Evolutionary conservation across 768 basidiomycete species (phyloP).

Genomic region (Russula sp.): DNA sequence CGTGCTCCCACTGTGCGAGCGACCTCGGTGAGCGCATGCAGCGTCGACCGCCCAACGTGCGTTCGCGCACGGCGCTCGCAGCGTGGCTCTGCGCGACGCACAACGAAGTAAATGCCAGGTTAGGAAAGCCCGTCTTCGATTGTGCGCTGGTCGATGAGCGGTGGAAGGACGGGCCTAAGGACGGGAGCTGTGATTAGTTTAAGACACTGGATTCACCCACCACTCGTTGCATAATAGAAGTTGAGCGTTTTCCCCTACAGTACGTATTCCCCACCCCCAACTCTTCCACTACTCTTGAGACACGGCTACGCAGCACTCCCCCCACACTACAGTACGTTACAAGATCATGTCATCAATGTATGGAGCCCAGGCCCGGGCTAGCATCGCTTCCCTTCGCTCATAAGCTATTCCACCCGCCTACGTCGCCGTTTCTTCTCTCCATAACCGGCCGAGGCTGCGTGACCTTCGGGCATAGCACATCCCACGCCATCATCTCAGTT

Average conservation of each 20-base stretch:
- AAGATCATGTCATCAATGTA: no score
- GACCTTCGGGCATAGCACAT: no score
- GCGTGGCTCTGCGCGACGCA: slow-evolving; percentile 89
- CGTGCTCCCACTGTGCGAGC: slow-evolving; percentile 78
- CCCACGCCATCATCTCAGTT: no score
- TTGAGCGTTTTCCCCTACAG: not conserved
- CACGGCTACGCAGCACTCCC: no score
- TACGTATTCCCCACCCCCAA: not conserved
- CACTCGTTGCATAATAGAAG: not conserved
- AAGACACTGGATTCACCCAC: not conserved
- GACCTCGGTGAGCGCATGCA: slow-evolving; percentile 74
- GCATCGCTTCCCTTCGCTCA: no score
- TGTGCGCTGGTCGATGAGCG: slow-evolving; percentile 78
- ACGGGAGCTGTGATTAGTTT: slow-evolving; percentile 79
- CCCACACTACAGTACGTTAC: no score
- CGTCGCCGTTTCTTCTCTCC: no score
- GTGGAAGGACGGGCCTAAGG: slow-evolving; percentile 86
- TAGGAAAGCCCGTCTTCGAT: slow-evolving; percentile 81
- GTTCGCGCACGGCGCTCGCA: slow-evolving; percentile 58
- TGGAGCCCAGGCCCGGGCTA: no score
- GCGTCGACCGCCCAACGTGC: slow-evolving; percentile 70
- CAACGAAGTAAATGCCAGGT: slow-evolving; percentile 83
- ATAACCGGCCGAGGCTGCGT: no score
- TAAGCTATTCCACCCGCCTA: no score
- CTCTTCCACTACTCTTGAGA: not conserved